phyloP scores from a whole-genome alignment of 106 monocot genomes.

The Dendrobium huoshanense region DNA sequence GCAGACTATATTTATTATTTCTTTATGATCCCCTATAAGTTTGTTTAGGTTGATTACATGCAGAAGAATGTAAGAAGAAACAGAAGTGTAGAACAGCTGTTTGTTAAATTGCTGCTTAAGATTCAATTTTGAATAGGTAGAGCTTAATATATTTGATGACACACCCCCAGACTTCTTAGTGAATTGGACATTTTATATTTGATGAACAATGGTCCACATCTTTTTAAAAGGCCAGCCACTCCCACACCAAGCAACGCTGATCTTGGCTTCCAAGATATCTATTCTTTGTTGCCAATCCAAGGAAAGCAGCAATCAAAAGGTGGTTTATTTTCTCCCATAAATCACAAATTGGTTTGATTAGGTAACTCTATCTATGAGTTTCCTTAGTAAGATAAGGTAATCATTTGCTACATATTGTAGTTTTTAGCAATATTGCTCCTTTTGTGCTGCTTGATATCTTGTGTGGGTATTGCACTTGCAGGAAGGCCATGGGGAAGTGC shows the following conservation, averaged over 20 bases:
- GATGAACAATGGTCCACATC: no score
- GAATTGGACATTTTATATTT: neutral
- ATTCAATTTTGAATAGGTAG: neutral
- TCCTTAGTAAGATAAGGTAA: constrained; percentile 5
- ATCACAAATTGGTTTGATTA: neutral
- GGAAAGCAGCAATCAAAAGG: neutral
- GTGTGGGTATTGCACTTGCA: neutral
- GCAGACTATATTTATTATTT: neutral
- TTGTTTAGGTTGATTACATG: neutral
- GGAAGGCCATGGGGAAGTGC: constrained; percentile 2
- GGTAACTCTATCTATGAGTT: neutral
- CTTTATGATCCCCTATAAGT: neutral
- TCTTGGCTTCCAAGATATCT: neutral
- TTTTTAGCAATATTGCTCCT: neutral
- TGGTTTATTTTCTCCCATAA: neutral
- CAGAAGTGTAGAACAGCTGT: neutral
- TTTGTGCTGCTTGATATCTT: neutral
- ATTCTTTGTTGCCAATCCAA: neutral
- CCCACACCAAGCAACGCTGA: neutral
- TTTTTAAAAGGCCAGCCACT: neutral
- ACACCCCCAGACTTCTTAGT: neutral
- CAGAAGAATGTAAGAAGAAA: neutral
- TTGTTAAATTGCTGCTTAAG: neutral
- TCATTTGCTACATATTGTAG: constrained; percentile 1
- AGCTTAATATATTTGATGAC: neutral